Evolutionary conservation across 2,329 filamentous ascomycete species (phyloP).

Genomic region (Ophiognomonia clavigignenti-juglandacearum): DNA sequence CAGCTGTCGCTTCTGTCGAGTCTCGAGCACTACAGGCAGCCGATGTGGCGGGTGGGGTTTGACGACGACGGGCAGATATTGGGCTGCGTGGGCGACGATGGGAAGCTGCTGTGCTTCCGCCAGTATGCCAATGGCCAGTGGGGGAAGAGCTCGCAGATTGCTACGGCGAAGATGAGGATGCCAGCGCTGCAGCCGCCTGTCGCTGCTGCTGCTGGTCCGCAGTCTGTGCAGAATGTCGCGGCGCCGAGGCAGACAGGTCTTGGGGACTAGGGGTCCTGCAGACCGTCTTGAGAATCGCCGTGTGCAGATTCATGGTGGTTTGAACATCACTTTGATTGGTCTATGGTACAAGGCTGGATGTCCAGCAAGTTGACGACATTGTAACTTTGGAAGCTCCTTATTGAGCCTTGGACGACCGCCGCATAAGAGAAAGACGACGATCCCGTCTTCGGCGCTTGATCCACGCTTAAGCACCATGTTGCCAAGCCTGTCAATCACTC

Average conservation of each 20-base stretch:
- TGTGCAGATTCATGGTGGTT: no score
- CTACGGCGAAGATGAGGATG: conserved; percentile 53
- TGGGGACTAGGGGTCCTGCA: no score
- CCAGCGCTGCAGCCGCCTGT: conserved; percentile 24
- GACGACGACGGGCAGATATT: conserved; percentile 67
- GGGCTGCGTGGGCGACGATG: conserved; percentile 73
- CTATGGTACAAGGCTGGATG: no score
- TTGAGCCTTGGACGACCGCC: no score
- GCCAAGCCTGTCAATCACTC: background rate
- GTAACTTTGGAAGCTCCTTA: no score
- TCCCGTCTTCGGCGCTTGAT: background rate
- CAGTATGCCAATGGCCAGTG: conserved; percentile 53
- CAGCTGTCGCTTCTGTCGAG: conserved; percentile 58
- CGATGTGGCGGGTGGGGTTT: conserved; percentile 73
- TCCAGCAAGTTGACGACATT: no score
- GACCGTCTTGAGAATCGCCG: conserved; percentile 25
- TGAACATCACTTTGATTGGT: no score
- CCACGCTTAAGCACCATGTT: background rate
- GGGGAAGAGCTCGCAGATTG: conserved; percentile 56
- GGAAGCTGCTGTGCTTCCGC: conserved; percentile 57
- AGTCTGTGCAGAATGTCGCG: no score
- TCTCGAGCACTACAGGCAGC: conserved; percentile 62
- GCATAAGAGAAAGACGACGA: no score
- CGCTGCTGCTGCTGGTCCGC: no score
- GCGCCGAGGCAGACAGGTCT: no score